A percentile compares a stretch with the other conserved stretches of the same genome.
Evolutionary conservation across 2,329 filamentous ascomycete species (phyloP).

Genomic region (Orbilia quercus): DNA sequence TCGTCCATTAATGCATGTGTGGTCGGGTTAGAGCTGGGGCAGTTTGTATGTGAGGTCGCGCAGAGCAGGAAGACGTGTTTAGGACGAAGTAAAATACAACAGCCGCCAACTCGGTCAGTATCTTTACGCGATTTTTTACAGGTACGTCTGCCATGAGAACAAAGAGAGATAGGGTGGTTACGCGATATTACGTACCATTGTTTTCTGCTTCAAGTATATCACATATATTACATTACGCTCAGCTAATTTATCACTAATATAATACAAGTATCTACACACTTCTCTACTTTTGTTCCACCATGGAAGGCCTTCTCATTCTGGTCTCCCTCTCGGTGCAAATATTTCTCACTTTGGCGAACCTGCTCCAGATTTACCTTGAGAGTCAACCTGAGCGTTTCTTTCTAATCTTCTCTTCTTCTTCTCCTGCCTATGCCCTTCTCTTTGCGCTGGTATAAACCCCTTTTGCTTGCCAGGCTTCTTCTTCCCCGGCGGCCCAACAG

Average conservation of each 20-base stretch:
- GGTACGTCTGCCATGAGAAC: too few relatives aligned
- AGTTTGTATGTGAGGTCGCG: background rate
- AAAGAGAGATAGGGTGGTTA: too few relatives aligned
- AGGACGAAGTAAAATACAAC: background rate
- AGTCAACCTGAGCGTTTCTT: conserved; percentile 8
- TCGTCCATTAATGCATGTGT: conserved; percentile 42
- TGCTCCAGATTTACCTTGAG: background rate
- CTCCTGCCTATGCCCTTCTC: conserved; percentile 20
- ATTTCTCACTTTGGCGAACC: background rate
- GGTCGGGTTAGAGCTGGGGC: background rate
- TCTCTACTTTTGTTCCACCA: background rate
- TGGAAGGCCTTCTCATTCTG: background rate
- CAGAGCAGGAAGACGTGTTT: background rate
- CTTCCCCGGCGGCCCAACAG: conserved; percentile 21
- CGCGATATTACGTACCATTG: background rate
- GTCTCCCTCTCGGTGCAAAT: background rate
- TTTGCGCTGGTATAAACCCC: conserved; percentile 19
- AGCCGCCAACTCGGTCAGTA: conserved; percentile 1
- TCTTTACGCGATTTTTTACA: too few relatives aligned
- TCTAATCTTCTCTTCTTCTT: conserved; percentile 18
- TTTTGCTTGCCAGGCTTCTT: conserved; percentile 39
- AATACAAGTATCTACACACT: conserved; percentile 46
- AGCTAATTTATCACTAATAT: conserved; percentile 49
- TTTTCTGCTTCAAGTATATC: background rate
- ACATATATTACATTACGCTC: background rate